Evolutionary conservation across 352 stramenopile species (phyloP).

Genomic region (Phytophthora cajani): DNA sequence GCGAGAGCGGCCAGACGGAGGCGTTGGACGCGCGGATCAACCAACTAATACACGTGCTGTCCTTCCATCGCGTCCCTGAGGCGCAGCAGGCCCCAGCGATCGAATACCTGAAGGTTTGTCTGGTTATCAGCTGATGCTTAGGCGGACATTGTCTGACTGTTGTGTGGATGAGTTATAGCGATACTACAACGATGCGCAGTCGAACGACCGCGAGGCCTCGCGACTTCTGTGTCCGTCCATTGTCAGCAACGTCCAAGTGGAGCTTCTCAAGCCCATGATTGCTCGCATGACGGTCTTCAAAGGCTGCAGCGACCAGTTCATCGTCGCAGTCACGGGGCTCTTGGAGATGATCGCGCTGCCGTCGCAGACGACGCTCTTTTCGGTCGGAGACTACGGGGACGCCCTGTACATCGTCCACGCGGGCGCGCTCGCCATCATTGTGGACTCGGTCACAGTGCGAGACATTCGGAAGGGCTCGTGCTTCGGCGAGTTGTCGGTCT

Average conservation of each 20-base stretch:
- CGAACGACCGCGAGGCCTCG: slow-evolving; percentile 68
- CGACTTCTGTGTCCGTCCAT: slow-evolving; percentile 72
- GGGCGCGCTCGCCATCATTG: slow-evolving; percentile 60
- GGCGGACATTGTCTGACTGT: not conserved
- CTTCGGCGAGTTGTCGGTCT: slow-evolving; percentile 72
- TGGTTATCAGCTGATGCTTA: not conserved
- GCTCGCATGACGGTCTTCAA: slow-evolving; percentile 55
- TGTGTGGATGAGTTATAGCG: not conserved
- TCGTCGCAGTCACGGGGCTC: slow-evolving; percentile 59
- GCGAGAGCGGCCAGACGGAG: not conserved
- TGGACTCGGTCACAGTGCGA: slow-evolving; percentile 56
- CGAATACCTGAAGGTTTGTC: slow-evolving; percentile 8
- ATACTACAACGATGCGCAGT: slow-evolving; percentile 57
- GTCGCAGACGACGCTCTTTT: slow-evolving; percentile 57
- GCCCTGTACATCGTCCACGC: slow-evolving; percentile 76
- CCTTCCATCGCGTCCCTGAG: not conserved
- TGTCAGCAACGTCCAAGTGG: slow-evolving; percentile 70
- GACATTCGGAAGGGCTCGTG: slow-evolving; percentile 67
- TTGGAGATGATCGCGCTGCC: slow-evolving; percentile 60
- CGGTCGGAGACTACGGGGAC: slow-evolving; percentile 56
- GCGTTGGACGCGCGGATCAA: not conserved
- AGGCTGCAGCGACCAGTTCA: slow-evolving; percentile 56
- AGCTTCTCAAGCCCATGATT: slow-evolving; percentile 59
- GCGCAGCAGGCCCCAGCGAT: not conserved
- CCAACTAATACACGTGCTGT: not conserved